Conservation (phyloP, 441 rosid species). For the Hura crepitans region DNA sequence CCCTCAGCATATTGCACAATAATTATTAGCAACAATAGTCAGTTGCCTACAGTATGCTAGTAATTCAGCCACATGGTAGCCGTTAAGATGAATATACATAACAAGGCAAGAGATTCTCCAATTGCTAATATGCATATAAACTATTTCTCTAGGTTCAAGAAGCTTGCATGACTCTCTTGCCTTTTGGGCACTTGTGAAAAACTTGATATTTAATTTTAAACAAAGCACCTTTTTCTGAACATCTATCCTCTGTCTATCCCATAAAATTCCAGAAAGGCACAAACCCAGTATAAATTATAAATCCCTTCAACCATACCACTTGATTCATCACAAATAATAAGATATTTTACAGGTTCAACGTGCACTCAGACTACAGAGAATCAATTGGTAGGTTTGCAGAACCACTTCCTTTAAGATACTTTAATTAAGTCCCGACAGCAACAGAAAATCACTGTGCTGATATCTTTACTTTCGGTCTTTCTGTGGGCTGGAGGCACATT, state of each 20-base stretch:
- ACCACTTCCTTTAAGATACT: background rate
- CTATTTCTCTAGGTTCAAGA: background rate
- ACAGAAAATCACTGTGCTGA: slow-evolving; percentile 2
- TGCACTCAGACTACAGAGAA: background rate
- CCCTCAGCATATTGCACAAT: background rate
- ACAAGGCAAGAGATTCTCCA: background rate
- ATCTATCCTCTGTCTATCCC: background rate
- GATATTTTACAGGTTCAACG: background rate
- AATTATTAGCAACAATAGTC: background rate
- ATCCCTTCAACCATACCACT: background rate
- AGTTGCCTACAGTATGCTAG: background rate
- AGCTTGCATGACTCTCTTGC: background rate
- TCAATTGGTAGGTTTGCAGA: background rate
- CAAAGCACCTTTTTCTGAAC: background rate
- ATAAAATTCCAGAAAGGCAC: background rate
- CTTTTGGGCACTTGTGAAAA: background rate
- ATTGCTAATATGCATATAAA: background rate
- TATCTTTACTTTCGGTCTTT: background rate
- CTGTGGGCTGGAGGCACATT: background rate
- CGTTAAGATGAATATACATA: background rate
- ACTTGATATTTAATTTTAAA: background rate
- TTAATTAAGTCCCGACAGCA: background rate
- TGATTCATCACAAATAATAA: background rate
- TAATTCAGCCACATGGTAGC: background rate
- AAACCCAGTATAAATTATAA: background rate